Evolutionary conservation across 2,329 filamentous ascomycete genomes (phyloP).

Genomic region (Pseudocercospora fuligena): DNA sequence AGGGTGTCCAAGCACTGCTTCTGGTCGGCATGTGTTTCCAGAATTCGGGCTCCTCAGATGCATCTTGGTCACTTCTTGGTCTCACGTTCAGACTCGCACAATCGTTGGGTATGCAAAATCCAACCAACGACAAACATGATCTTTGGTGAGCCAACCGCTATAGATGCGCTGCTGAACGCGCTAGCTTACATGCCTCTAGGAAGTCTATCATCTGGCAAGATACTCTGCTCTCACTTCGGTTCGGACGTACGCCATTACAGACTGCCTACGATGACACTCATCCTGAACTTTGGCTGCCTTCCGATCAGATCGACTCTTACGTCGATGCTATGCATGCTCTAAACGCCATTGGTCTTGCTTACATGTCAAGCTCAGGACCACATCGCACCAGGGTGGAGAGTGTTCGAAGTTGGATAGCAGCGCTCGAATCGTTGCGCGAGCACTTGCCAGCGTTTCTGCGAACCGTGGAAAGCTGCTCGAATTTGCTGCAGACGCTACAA

Average conservation of each 20-base stretch:
- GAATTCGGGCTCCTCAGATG: constrained; percentile 1
- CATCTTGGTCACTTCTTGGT: not conserved
- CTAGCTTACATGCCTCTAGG: not conserved
- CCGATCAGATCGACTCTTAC: not conserved
- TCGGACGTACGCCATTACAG: not conserved
- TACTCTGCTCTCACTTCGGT: not conserved
- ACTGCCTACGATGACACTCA: not conserved
- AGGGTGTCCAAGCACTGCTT: not conserved
- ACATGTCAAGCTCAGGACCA: not conserved
- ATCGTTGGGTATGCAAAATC: not conserved
- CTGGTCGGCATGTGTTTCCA: not conserved
- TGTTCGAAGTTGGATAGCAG: not conserved
- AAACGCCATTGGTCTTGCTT: not conserved
- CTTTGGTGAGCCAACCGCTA: not conserved
- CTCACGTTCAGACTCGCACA: constrained; percentile 1
- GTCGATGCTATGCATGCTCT: not conserved
- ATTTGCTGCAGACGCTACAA: not conserved
- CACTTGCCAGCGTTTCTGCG: not conserved
- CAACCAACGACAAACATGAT: not conserved
- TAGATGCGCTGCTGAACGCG: not conserved
- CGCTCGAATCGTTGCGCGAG: not conserved
- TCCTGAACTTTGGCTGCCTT: not conserved
- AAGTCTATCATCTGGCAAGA: not conserved
- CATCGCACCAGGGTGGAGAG: not conserved
- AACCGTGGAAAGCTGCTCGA: not conserved